Evolutionary conservation across 306 rosid genomes (phyloP).

Genomic region (Neltuma alba): DNA sequence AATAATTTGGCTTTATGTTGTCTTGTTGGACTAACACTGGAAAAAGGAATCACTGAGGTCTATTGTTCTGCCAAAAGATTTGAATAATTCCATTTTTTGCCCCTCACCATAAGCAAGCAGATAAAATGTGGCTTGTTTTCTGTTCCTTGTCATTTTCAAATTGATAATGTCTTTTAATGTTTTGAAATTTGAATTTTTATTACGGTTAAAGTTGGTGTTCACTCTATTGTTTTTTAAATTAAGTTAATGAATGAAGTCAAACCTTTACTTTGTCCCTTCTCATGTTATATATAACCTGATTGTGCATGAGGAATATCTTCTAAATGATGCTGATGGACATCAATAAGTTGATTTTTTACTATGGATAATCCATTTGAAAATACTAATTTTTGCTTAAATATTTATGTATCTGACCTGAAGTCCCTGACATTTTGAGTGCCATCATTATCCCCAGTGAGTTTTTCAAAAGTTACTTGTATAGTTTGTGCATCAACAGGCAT

Average conservation of each 20-base stretch:
- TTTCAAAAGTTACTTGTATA: background rate
- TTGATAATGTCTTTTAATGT: background rate
- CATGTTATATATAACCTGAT: background rate
- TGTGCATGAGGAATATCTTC: background rate
- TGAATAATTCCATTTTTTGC: background rate
- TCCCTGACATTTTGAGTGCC: conserved; percentile 9
- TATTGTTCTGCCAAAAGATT: background rate
- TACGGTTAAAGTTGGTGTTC: background rate
- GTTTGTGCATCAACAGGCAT: conserved; percentile 5
- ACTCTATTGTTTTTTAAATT: background rate
- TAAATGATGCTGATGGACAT: background rate
- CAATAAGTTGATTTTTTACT: background rate
- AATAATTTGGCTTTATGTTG: background rate
- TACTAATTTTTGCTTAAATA: background rate
- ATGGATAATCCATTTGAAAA: background rate
- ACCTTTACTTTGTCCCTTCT: background rate
- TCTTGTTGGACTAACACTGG: background rate
- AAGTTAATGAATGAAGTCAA: background rate
- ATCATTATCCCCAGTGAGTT: background rate
- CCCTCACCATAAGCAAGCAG: background rate
- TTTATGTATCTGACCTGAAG: background rate
- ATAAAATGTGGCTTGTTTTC: background rate
- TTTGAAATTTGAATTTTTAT: background rate
- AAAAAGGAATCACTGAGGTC: background rate
- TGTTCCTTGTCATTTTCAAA: background rate